These are phyloP conservation scores for Tylopilus subfusipes DNA, from an alignment of 768 basidiomycete species.

Conservation along the genomic window DNA sequence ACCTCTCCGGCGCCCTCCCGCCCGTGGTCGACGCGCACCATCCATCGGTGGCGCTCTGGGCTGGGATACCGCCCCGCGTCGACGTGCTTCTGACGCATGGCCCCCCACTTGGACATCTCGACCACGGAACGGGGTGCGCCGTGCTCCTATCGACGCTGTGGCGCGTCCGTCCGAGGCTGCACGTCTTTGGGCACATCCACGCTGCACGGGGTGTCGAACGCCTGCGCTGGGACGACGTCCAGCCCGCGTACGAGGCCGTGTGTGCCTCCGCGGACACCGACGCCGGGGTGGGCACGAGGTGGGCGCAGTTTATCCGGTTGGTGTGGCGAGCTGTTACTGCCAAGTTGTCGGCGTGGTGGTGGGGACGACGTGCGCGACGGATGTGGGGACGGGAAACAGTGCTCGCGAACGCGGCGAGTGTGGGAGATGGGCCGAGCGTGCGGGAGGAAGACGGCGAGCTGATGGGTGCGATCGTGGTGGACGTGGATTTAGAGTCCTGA, in stretches of 20 bases:
- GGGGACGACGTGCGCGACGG: conserved; percentile 7
- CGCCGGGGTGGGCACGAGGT: conserved; percentile 10
- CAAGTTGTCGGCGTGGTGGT: conserved; percentile 4
- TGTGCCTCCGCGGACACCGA: conserved; percentile 6
- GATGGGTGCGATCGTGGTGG: conserved; percentile 29
- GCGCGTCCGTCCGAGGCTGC: conserved; percentile 35
- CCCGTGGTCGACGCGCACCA: not conserved
- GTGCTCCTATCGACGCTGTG: conserved; percentile 33
- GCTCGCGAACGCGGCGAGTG: conserved; percentile 33
- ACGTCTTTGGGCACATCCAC: conserved; percentile 45
- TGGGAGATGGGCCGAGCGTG: conserved; percentile 18
- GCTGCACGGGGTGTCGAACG: conserved; percentile 33
- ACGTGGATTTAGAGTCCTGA: conserved; percentile 14
- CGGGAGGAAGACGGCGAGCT: conserved; percentile 14
- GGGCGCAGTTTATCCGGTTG: conserved; percentile 12
- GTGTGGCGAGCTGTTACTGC: conserved; percentile 10
- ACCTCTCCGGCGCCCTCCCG: not conserved
- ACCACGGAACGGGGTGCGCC: conserved; percentile 30
- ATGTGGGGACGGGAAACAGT: conserved; percentile 19
- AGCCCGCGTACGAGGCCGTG: conserved; percentile 31
- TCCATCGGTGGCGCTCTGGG: conserved; percentile 21
- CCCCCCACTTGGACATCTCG: conserved; percentile 36
- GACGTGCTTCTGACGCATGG: conserved; percentile 46
- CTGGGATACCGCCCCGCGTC: conserved; percentile 26
- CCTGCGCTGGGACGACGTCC: conserved; percentile 32